These are phyloP conservation scores for Monotropa hypopitys DNA, from an alignment of 179 eudicot species.

Conservation along the genomic window DNA sequence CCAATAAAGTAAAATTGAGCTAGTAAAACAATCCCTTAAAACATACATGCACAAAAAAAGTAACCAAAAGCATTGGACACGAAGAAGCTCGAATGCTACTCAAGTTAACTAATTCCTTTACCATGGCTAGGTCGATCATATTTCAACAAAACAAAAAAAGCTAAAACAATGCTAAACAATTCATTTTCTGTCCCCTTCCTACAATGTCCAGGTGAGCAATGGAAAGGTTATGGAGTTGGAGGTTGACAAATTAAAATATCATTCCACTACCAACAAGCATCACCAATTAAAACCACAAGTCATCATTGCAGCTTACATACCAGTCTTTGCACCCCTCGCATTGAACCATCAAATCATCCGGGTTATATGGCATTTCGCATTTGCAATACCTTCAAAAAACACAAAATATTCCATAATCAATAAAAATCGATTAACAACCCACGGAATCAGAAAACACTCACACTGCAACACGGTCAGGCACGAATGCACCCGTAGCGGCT, in stretches of 20 bases:
- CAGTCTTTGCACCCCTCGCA: conserved; percentile 60
- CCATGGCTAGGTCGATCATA: not conserved
- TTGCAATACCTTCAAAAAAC: conserved; percentile 33
- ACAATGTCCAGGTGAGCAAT: not conserved
- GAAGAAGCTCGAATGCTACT: not conserved
- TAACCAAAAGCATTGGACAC: not conserved
- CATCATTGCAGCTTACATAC: conserved; percentile 15
- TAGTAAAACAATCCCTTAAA: not conserved
- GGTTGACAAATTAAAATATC: not conserved
- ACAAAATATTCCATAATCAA: not conserved
- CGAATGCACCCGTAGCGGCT: conserved; percentile 27
- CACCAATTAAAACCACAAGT: not conserved
- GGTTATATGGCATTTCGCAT: conserved; percentile 61
- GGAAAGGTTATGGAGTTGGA: not conserved
- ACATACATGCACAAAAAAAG: not conserved
- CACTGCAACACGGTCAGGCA: conserved; percentile 37
- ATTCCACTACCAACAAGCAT: not conserved
- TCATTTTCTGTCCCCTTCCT: not conserved
- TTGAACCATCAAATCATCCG: conserved; percentile 58
- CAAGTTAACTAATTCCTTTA: not conserved
- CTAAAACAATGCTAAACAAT: not conserved
- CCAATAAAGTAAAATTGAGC: not conserved
- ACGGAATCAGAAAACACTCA: conserved; percentile 12
- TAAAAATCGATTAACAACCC: not conserved
- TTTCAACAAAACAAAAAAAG: not conserved